These are phyloP conservation scores for Amanita phalloides DNA, from an alignment of 768 basidiomycete species.

Conservation along the genomic window DNA sequence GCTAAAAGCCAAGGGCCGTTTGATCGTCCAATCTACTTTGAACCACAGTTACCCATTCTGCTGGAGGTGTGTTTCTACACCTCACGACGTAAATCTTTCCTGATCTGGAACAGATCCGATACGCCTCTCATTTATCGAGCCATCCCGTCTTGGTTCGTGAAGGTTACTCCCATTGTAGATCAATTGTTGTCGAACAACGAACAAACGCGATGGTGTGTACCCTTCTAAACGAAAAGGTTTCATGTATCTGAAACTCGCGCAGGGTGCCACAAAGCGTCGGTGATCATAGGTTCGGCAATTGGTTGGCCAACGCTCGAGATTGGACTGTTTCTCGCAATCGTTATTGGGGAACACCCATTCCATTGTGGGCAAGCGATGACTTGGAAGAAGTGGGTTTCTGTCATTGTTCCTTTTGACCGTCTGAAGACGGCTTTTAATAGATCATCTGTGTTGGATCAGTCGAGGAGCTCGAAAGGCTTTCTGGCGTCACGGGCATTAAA, in stretches of 20 bases:
- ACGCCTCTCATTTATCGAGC: conserved; percentile 95
- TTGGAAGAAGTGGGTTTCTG: conserved; percentile 57
- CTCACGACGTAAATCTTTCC: neutral
- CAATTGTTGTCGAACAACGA: conserved; percentile 86
- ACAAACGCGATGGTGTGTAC: conserved; percentile 71
- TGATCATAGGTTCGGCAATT: conserved; percentile 90
- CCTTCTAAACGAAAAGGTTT: neutral
- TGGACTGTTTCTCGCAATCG: conserved; percentile 99
- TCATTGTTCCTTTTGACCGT: neutral
- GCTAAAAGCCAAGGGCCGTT: conserved; percentile 76
- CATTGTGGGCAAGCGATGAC: conserved; percentile 93
- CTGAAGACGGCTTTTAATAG: conserved; percentile 23
- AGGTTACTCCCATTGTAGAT: conserved; percentile 76
- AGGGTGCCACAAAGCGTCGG: conserved; percentile 92
- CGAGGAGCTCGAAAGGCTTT: conserved; percentile 75
- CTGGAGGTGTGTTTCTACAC: conserved; percentile 60
- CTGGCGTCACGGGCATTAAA: conserved; percentile 73
- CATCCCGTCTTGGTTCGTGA: conserved; percentile 93
- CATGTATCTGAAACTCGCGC: conserved; percentile 3
- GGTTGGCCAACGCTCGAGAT: conserved; percentile 96
- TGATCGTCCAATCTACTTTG: conserved; percentile 80
- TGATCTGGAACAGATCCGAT: conserved; percentile 51
- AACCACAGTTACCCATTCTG: conserved; percentile 96
- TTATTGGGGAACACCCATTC: conserved; percentile 98
- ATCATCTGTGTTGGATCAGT: conserved; percentile 83